phyloP scores from a whole-genome alignment of 139 green algal species.

The Tetraselmis chui region DNA sequence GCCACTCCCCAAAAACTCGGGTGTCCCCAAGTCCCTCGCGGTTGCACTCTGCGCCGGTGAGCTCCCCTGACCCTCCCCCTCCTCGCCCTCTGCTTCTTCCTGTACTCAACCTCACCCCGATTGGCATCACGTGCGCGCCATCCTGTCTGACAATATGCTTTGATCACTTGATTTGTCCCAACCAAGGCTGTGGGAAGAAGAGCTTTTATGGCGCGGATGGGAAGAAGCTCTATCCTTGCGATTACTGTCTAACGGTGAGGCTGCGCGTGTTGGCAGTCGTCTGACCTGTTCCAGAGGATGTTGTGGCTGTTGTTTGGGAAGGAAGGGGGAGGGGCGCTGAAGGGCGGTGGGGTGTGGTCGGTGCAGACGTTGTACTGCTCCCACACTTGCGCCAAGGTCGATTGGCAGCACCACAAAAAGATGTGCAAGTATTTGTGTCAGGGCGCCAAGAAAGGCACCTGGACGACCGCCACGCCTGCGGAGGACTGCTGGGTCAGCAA shows the following conservation, averaged over 20 bases:
- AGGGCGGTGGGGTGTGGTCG: no score
- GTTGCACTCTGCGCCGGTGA: constrained; percentile 1
- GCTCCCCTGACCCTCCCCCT: background rate
- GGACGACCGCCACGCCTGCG: background rate
- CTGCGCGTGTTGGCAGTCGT: no score
- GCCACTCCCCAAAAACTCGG: background rate
- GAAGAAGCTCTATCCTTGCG: constrained; percentile 1
- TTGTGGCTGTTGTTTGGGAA: no score
- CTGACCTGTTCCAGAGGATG: no score
- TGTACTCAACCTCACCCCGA: no score
- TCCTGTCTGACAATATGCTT: no score
- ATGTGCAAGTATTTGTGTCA: constrained; percentile 9
- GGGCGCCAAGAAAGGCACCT: background rate
- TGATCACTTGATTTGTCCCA: no score
- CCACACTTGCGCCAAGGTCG: constrained; percentile 10
- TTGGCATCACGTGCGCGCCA: no score
- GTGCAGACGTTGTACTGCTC: constrained; percentile 12
- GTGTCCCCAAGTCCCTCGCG: constrained; percentile 10
- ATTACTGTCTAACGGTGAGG: background rate
- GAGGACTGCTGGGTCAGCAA: constrained; percentile 20
- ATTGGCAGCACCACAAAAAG: constrained; percentile 9
- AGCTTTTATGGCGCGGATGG: constrained; percentile 8
- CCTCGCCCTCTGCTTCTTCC: no score
- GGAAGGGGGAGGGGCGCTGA: no score
- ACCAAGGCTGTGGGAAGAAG: constrained; percentile 13